These are phyloP conservation scores for Globisporangium abappressorium DNA, from an alignment of 352 stramenopile species.

Conservation along the genomic window DNA sequence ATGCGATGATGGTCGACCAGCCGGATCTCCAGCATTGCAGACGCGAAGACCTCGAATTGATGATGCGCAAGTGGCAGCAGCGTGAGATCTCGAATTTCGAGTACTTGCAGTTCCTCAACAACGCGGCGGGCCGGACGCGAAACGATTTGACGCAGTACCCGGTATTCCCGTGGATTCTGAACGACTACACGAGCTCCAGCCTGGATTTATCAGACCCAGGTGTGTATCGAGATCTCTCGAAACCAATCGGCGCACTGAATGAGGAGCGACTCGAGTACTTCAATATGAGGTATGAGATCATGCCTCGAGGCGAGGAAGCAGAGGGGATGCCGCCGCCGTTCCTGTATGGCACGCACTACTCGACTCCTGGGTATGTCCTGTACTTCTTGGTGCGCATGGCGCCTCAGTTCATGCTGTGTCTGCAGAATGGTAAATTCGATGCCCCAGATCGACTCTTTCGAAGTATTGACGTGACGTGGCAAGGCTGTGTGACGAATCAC, in stretches of 20 bases:
- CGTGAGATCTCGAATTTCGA: slow-evolving; percentile 94
- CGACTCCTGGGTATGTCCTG: slow-evolving; percentile 94
- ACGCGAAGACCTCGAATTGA: slow-evolving; percentile 55
- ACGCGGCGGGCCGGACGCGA: slow-evolving; percentile 76
- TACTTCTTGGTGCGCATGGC: slow-evolving; percentile 97
- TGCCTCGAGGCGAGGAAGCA: slow-evolving; percentile 82
- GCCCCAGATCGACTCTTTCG: slow-evolving; percentile 97
- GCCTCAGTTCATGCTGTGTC: slow-evolving; percentile 93
- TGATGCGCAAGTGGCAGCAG: slow-evolving; percentile 82
- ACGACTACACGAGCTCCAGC: slow-evolving; percentile 80
- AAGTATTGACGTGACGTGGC: slow-evolving; percentile 92
- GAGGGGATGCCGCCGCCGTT: slow-evolving; percentile 90
- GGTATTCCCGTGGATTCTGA: slow-evolving; percentile 96
- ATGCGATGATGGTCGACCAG: slow-evolving; percentile 81
- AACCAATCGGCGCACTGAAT: slow-evolving; percentile 94
- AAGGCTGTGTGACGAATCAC: slow-evolving; percentile 80
- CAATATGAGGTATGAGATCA: slow-evolving; percentile 82
- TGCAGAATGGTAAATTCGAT: slow-evolving; percentile 99
- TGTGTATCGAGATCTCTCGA: slow-evolving; percentile 93
- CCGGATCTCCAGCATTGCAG: slow-evolving; percentile 58
- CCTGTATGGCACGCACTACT: slow-evolving; percentile 96
- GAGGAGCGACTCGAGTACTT: slow-evolving; percentile 87
- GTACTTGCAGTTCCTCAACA: slow-evolving; percentile 90
- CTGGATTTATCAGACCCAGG: slow-evolving; percentile 84
- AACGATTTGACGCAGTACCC: slow-evolving; percentile 95